Base-by-base conservation (phyloP, 2,329 filamentous ascomycete genomes). In the Didymella pinodella region DNA sequence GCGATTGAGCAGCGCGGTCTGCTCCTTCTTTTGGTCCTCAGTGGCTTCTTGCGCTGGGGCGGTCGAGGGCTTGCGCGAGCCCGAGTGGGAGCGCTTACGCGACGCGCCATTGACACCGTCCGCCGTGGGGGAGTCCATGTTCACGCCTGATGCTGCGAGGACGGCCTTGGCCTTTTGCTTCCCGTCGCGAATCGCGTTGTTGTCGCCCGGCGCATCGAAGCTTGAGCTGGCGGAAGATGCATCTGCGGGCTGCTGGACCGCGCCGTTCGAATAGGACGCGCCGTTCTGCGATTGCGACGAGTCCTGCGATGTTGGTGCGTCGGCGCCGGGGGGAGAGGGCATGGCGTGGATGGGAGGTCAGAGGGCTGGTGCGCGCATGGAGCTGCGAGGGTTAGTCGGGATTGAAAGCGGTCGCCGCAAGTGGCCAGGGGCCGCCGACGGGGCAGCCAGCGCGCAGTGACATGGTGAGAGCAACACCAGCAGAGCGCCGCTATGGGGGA, bases 91-190 rank as follows among this genome's bases (percentile, higher is more conserved):
- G 61, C 85, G 81, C 73, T 88, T 88, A 65, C 83, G 80, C 64
- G 82, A 83, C 38, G 78, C 74, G 62, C 83, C 84, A 73, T 84
- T 85, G 68, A 78, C 75, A 68, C 62, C 59, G 28, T 71, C 75
- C 64, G 79, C 76, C 36, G 70, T 62, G 22, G 75, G 66, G 22
- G 75, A 67, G 56, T 67, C 67, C 64, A 60, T 75, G 43, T 69
- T 68, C 41, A 79, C 69, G 43, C 79, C 79, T n/a, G 84, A 84
- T 25, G 84, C 83, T 38, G 82, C 83, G 70, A 87, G 79, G 51
- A 86, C 79, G 38, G 85, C 84, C 74, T 85, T 86, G 47, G 85
- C 85, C 72, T 83, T 85, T 69, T 86, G 83, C 68, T 88, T 88
- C 53, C 83, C 83, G 73, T 86, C 84, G 53, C 81, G 79, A 55